A percentile compares a stretch with the other conserved stretches of the same genome.
Evolutionary conservation across 106 monocot genomes (phyloP).

Genomic region (Narthecium ossifragum): DNA sequence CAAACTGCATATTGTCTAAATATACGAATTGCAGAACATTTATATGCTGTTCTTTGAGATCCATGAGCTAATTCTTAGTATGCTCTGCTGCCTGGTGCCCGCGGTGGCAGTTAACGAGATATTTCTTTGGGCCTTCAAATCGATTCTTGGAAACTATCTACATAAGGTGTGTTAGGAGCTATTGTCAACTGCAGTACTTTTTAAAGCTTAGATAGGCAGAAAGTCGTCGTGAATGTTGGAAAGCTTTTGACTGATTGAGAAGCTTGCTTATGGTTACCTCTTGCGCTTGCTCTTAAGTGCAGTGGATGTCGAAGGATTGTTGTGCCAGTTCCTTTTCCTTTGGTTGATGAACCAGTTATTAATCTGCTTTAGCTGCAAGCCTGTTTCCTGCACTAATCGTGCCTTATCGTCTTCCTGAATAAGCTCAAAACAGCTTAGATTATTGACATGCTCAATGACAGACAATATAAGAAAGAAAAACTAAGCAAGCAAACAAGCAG

Average conservation of each 20-base stretch:
- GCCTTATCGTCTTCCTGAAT: conserved; percentile 48
- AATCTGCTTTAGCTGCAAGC: conserved; percentile 76
- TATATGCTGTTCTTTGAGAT: too few species aligned
- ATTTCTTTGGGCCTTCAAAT: too few species aligned
- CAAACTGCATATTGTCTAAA: too few species aligned
- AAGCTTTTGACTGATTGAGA: too few species aligned
- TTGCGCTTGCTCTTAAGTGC: conserved; percentile 56
- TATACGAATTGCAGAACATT: too few species aligned
- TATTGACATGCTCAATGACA: background rate
- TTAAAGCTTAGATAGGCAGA: conserved; percentile 1
- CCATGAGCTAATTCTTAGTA: too few species aligned
- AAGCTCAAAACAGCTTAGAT: background rate
- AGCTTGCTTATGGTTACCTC: conserved; percentile 27
- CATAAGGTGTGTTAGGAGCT: conserved; percentile 11
- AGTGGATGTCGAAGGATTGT: conserved; percentile 54
- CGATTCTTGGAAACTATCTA: too few species aligned
- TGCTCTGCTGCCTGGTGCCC: too few species aligned
- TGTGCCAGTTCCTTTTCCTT: conserved; percentile 83
- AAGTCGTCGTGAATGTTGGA: too few species aligned
- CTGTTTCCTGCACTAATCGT: conserved; percentile 66
- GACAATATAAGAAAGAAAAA: too few species aligned
- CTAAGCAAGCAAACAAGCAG: too few species aligned
- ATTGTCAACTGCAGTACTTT: conserved; percentile 42
- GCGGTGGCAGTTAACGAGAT: too few species aligned
- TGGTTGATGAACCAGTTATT: conserved; percentile 94